Evolutionary conservation across 2,329 filamentous ascomycete genomes (phyloP).

Genomic region (Tolypocladium cylindrosporum): DNA sequence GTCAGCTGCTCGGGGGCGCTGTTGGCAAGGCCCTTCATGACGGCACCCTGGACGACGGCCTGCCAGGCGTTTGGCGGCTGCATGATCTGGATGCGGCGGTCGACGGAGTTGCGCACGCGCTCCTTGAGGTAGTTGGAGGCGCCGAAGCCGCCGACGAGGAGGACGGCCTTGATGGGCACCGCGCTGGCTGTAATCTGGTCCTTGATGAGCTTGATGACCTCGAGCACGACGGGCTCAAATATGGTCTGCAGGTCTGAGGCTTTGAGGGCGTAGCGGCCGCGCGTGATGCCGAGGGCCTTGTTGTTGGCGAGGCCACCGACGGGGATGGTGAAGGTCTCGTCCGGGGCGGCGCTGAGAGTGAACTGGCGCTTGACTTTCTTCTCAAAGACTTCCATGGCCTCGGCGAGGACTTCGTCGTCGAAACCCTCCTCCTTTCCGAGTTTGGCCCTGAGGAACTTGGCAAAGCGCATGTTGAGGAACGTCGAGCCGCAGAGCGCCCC

Average conservation of each 20-base stretch:
- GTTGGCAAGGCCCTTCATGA: conserved; percentile 35
- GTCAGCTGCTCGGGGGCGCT: conserved; percentile 21
- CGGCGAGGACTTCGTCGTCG: conserved; percentile 26
- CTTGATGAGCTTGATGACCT: conserved; percentile 32
- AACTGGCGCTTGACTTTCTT: conserved; percentile 28
- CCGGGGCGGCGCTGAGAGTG: conserved; percentile 12
- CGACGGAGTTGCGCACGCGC: conserved; percentile 24
- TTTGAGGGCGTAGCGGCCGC: conserved; percentile 25
- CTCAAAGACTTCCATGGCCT: conserved; percentile 32
- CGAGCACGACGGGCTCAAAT: conserved; percentile 32
- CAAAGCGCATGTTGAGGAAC: conserved; percentile 34
- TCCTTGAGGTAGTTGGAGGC: conserved; percentile 34
- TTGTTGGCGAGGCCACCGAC: conserved; percentile 31
- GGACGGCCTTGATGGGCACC: conserved; percentile 27
- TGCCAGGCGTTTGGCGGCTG: conserved; percentile 37
- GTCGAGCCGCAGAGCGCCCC: conserved; percentile 37
- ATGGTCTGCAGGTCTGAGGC: conserved; percentile 28
- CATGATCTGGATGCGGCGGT: conserved; percentile 26
- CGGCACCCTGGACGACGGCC: conserved; percentile 37
- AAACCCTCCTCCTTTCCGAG: conserved; percentile 29
- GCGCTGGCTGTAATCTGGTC: conserved; percentile 29
- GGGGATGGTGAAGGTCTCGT: conserved; percentile 25
- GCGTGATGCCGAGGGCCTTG: conserved; percentile 23
- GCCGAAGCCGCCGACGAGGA: conserved; percentile 37
- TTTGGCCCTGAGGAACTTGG: conserved; percentile 27